Evolutionary conservation across 169 alveolate genomes (phyloP).

Genomic region (Besnoitia besnoiti): DNA sequence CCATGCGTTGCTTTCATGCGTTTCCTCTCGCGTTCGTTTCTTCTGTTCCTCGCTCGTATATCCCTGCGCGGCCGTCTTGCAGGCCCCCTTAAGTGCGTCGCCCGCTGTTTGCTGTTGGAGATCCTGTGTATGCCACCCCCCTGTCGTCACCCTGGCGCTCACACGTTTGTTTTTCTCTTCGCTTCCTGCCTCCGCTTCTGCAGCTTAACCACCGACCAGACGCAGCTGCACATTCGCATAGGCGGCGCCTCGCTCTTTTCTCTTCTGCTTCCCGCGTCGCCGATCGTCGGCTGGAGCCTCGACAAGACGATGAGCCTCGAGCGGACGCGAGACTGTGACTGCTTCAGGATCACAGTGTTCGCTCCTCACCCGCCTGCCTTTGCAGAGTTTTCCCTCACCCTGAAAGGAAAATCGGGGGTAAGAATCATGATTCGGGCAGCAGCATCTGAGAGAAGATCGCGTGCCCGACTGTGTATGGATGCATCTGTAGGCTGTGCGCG

Average conservation of each 20-base stretch:
- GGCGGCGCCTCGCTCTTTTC: not conserved
- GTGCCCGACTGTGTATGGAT: too few species aligned
- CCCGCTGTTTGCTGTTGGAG: too few species aligned
- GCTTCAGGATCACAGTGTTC: not conserved
- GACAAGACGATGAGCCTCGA: not conserved
- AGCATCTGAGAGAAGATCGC: too few species aligned
- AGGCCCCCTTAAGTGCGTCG: too few species aligned
- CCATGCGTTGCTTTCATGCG: not conserved
- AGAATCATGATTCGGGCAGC: too few species aligned
- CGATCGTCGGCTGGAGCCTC: not conserved
- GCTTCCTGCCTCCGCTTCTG: not conserved
- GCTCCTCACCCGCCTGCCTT: constrained; percentile 11
- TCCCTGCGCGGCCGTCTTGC: too few species aligned
- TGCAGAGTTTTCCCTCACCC: not conserved
- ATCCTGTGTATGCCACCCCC: too few species aligned
- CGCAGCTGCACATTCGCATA: not conserved
- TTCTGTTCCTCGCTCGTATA: not conserved
- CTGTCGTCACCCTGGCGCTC: too few species aligned
- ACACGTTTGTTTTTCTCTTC: not conserved
- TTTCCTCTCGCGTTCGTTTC: not conserved
- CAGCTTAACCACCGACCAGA: not conserved
- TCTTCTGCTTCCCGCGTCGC: not conserved
- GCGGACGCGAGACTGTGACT: not conserved
- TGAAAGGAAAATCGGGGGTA: not conserved
- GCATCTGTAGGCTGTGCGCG: too few species aligned